A percentile compares a stretch with the other conserved stretches of the same genome.
These are phyloP conservation scores for Hortiboletus campestris DNA, from an alignment of 768 basidiomycete genomes.

Conservation along the genomic window DNA sequence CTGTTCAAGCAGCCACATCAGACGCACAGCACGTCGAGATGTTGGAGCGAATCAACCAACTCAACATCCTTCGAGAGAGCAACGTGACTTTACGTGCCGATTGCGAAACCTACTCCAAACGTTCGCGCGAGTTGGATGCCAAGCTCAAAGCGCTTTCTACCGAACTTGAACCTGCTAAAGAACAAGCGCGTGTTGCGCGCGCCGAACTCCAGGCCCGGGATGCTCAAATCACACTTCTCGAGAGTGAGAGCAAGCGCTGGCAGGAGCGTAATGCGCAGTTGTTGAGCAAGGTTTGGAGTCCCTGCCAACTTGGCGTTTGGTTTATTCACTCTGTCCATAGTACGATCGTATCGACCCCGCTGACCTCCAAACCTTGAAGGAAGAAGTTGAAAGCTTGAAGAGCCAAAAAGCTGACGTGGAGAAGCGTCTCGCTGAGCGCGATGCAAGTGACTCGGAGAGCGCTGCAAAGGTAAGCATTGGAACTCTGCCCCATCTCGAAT, in stretches of 20 bases:
- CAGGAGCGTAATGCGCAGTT: slow-evolving; percentile 81
- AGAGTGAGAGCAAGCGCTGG: slow-evolving; percentile 78
- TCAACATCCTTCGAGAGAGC: slow-evolving; percentile 84
- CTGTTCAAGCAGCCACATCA: slow-evolving; percentile 65
- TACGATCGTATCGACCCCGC: slow-evolving; percentile 89
- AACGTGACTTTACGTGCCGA: slow-evolving; percentile 83
- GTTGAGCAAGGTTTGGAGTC: slow-evolving; percentile 62
- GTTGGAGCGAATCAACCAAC: slow-evolving; percentile 81
- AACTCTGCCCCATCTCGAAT: background rate
- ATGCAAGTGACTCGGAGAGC: slow-evolving; percentile 30
- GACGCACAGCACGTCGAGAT: slow-evolving; percentile 82
- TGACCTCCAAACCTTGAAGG: slow-evolving; percentile 76
- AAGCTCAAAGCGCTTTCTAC: slow-evolving; percentile 55
- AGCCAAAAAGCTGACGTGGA: slow-evolving; percentile 38
- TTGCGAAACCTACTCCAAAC: slow-evolving; percentile 66
- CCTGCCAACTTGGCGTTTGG: background rate
- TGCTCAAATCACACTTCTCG: slow-evolving; percentile 64
- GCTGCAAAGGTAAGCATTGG: slow-evolving; percentile 32
- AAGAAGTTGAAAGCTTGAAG: slow-evolving; percentile 61
- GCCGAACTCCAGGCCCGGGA: slow-evolving; percentile 76
- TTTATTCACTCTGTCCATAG: slow-evolving; percentile 34
- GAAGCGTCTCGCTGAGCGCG: slow-evolving; percentile 29
- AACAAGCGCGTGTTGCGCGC: slow-evolving; percentile 59
- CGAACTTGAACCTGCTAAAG: slow-evolving; percentile 74
- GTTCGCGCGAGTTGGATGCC: slow-evolving; percentile 61